Base-by-base conservation (phyloP, 2,329 filamentous ascomycete species). In the Daldinia sp. region DNA sequence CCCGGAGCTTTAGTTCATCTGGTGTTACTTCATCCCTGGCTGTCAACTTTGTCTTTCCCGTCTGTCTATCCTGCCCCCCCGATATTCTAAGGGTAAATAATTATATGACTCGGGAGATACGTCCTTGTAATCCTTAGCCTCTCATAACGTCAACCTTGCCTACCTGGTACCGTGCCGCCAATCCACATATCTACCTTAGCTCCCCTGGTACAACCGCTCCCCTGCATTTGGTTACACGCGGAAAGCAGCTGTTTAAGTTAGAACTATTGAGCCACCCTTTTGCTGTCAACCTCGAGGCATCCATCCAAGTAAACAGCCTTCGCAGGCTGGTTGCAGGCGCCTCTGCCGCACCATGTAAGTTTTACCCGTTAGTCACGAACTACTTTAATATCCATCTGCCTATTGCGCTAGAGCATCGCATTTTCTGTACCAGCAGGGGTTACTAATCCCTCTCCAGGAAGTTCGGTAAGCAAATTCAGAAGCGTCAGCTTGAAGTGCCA, bases 401-500 rank as follows among this genome's bases (percentile, higher is more conserved):
- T 54, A 50, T 11, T 1, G 21, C 43, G 35, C 17, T 43, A 54
- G 30, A 47, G 39, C 7, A 48, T 48, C 19, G 19, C 30, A n/a
- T n/a, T 51, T n/a, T 58, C 23, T 43, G 23, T 47, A 27, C 13
- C 13, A 29, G 39, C 3, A 59, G 56, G 48, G 35, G 25, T 53
- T 23, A 55, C 72, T 75, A 67, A 75, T 58, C 43, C 61, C 59
- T 53, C 61, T 67, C 52, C 74, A 99, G 94, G 95, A 99, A 99
- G 87, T 99, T 99, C 83, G 95, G 95, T 79, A 99, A 99, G 84
- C 93, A 97, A 78, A 97, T 99, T 71, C 95, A 98, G 83, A 97
- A 97, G 84, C 90, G 94, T 77, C 95, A 99, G 85, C 92, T 99
- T 74, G 95, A 99, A 78, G 94, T 99, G 63, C 95, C 95, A 63